These are phyloP conservation scores for Ogataea methanolica DNA, from an alignment of 805 yeast genomes.

Conservation along the genomic window DNA sequence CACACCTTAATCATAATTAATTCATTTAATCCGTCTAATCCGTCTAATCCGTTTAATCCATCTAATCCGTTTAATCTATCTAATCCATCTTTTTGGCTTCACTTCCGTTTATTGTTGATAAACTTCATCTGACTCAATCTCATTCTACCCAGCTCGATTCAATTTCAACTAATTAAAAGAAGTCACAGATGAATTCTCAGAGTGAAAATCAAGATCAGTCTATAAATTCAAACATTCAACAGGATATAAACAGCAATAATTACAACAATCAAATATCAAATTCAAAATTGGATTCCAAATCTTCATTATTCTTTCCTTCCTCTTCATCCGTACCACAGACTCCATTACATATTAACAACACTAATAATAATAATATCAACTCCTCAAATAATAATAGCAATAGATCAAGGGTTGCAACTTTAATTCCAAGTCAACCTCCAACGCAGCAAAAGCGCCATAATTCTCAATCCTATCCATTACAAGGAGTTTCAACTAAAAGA, in stretches of 20 bases:
- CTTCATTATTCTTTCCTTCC: not conserved
- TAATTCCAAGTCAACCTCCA: conserved; percentile 17
- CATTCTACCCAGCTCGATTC: no score
- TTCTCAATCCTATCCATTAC: conserved; percentile 24
- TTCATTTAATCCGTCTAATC: no score
- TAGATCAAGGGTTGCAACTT: conserved; percentile 14
- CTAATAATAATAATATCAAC: not conserved
- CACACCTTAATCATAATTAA: no score
- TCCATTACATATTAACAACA: not conserved
- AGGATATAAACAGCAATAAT: not conserved
- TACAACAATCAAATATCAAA: not conserved
- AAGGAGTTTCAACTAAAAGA: conserved; percentile 19
- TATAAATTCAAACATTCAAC: not conserved
- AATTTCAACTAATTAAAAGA: no score
- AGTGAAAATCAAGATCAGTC: not conserved
- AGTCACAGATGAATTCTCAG: not conserved
- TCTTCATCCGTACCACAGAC: not conserved
- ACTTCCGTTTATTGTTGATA: no score
- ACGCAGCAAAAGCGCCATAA: conserved; percentile 28
- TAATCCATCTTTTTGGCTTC: no score
- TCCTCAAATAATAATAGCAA: not conserved
- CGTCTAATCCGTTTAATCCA: no score
- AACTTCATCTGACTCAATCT: no score
- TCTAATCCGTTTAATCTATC: no score
- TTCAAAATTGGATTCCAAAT: conserved; percentile 1